These are phyloP conservation scores for Blastobotrys muscicola DNA, from an alignment of 805 yeast genomes.

Conservation along the genomic window DNA sequence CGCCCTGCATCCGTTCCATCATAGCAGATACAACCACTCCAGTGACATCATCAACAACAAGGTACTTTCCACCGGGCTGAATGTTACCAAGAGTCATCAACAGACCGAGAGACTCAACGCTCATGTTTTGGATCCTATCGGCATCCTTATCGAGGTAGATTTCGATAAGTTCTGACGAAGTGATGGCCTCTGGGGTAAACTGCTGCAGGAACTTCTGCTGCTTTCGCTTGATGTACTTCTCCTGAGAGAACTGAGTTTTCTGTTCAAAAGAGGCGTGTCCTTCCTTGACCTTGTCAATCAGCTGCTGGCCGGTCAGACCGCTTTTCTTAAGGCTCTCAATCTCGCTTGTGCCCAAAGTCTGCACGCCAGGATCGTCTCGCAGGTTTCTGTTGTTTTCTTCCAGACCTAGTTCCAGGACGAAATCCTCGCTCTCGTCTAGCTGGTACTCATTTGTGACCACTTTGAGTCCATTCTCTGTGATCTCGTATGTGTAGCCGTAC, in stretches of 20 bases:
- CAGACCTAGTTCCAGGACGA: slow-evolving; percentile 34
- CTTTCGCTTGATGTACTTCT: slow-evolving; percentile 82
- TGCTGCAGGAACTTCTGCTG: slow-evolving; percentile 83
- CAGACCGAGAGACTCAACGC: slow-evolving; percentile 75
- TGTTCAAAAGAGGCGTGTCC: slow-evolving; percentile 81
- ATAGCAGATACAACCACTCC: slow-evolving; percentile 80
- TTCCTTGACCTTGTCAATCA: slow-evolving; percentile 72
- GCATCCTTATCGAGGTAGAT: slow-evolving; percentile 73
- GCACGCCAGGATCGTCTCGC: slow-evolving; percentile 61
- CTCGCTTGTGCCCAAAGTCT: slow-evolving; percentile 65
- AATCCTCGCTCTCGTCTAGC: slow-evolving; percentile 27
- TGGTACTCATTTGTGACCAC: slow-evolving; percentile 26
- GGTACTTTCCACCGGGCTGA: slow-evolving; percentile 80
- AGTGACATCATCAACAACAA: slow-evolving; percentile 89
- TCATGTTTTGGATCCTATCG: slow-evolving; percentile 62
- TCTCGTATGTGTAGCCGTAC: slow-evolving; percentile 85
- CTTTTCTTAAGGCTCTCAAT: slow-evolving; percentile 73
- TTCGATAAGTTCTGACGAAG: slow-evolving; percentile 60
- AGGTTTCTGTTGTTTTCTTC: slow-evolving; percentile 54
- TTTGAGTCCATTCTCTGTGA: slow-evolving; percentile 40
- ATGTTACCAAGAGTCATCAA: slow-evolving; percentile 72
- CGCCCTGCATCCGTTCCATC: slow-evolving; percentile 77
- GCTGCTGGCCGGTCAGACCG: slow-evolving; percentile 64
- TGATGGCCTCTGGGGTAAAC: slow-evolving; percentile 72
- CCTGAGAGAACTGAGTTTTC: slow-evolving; percentile 84